A percentile compares a stretch with the other conserved stretches of the same genome.
Conservation (phyloP, 805 yeast species). For the Starmerella asiatica region DNA sequence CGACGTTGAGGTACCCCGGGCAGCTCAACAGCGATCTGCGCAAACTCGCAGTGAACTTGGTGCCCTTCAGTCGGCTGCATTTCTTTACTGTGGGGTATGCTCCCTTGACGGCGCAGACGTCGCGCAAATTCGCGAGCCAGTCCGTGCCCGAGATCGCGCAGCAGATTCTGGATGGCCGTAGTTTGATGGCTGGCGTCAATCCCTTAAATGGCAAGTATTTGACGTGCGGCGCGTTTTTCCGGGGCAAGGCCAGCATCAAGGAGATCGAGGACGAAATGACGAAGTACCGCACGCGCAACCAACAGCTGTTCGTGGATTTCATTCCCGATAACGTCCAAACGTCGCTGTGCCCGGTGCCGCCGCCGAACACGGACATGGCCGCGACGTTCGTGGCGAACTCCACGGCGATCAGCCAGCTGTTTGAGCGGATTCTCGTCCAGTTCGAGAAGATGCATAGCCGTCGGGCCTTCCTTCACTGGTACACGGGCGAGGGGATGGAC, state of each 20-base stretch:
- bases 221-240: conserved; percentile 86
- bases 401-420: conserved; percentile 81
- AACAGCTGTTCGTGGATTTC: conserved; percentile 85
- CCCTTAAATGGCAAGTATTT: conserved; percentile 83
- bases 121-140: conserved; percentile 70
- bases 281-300: conserved; percentile 67
- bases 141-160: conserved; percentile 86
- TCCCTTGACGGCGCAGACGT: conserved; percentile 68
- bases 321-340: conserved; percentile 92
- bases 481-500: conserved; percentile 92
- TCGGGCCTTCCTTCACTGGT: conserved; percentile 94
- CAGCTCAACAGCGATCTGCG: conserved; percentile 86
- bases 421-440: conserved; percentile 79
- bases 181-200: conserved; percentile 93
- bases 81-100: conserved; percentile 94
- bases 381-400: conserved; percentile 92
- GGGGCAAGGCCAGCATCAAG: conserved; percentile 84
- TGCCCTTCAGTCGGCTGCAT: conserved; percentile 90
- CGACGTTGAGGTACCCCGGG: conserved; percentile 88
- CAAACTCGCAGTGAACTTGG: conserved; percentile 85
- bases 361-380: conserved; percentile 70
- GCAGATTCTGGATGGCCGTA: conserved; percentile 82
- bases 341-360: conserved; percentile 84
- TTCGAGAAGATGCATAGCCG: conserved; percentile 86
- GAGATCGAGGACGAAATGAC: conserved; percentile 92